Conservation (phyloP, 768 basidiomycete genomes). For the Leccinum ochraceum region DNA sequence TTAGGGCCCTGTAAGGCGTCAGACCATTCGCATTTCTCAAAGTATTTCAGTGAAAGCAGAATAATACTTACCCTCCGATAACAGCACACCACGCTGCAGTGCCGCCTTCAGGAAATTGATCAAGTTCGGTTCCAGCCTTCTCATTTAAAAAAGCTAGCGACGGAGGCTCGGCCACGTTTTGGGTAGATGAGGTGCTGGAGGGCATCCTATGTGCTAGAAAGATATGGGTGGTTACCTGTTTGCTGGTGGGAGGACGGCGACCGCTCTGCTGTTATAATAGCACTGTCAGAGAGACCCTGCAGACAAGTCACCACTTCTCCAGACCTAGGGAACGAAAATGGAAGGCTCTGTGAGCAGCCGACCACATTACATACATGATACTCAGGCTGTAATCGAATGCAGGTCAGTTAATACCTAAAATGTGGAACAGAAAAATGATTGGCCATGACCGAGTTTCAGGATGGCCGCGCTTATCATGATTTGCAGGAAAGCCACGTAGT, state of each 20-base stretch:
- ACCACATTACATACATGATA: neutral
- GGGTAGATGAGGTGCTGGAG: conserved; percentile 3
- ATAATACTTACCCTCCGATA: conserved; percentile 24
- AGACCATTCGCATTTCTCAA: neutral
- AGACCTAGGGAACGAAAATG: too few species aligned
- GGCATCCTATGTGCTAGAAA: conserved; percentile 5
- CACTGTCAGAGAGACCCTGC: neutral
- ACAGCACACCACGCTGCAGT: conserved; percentile 26
- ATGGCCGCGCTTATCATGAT: conserved; percentile 30
- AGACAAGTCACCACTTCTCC: neutral
- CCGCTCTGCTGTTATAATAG: neutral
- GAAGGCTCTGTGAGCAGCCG: neutral
- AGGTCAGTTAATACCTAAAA: conserved; percentile 8
- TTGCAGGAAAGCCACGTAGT: neutral
- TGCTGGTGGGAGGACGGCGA: neutral
- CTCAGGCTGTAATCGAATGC: neutral
- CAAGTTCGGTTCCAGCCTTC: neutral
- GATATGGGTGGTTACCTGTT: neutral
- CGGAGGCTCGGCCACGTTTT: neutral
- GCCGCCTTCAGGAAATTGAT: conserved; percentile 32
- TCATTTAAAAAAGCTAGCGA: neutral
- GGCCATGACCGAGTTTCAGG: neutral
- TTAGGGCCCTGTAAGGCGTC: conserved; percentile 25
- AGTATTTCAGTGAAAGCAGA: neutral
- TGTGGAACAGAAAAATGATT: neutral